Evolutionary conservation across 2,329 filamentous ascomycete genomes (phyloP).

Genomic region (Diplodia mutila): DNA sequence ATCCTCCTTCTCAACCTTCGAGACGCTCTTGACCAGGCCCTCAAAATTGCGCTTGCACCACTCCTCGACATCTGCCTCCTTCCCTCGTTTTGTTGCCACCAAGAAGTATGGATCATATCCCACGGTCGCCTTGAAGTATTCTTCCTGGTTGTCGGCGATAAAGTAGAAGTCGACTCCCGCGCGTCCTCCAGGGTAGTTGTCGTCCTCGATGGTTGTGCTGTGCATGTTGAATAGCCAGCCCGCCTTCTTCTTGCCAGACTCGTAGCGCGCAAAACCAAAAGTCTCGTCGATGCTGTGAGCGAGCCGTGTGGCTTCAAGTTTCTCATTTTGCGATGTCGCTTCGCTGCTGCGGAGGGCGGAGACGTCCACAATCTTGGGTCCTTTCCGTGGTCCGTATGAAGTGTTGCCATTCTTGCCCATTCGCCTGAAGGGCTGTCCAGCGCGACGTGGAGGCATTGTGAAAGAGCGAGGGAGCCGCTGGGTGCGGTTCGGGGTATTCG

Average conservation of each 20-base stretch:
- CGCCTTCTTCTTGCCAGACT: slow-evolving; percentile 79
- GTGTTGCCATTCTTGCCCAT: slow-evolving; percentile 48
- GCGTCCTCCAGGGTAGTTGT: slow-evolving; percentile 79
- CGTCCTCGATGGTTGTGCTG: slow-evolving; percentile 82
- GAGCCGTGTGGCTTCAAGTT: slow-evolving; percentile 80
- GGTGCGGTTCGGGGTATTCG: background rate
- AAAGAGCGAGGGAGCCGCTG: slow-evolving; percentile 23
- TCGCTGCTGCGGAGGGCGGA: slow-evolving; percentile 75
- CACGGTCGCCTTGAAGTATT: slow-evolving; percentile 92
- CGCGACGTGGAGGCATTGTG: slow-evolving; percentile 50
- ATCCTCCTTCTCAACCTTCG: slow-evolving; percentile 87
- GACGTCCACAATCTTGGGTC: slow-evolving; percentile 76
- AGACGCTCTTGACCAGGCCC: slow-evolving; percentile 78
- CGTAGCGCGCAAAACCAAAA: slow-evolving; percentile 92
- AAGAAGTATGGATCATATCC: slow-evolving; percentile 98
- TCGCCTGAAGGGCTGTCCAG: slow-evolving; percentile 47
- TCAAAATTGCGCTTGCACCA: slow-evolving; percentile 82
- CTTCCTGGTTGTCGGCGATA: slow-evolving; percentile 70
- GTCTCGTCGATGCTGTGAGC: slow-evolving; percentile 90
- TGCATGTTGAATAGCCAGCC: slow-evolving; percentile 98
- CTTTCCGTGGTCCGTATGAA: slow-evolving; percentile 56
- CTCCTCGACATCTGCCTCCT: slow-evolving; percentile 93
- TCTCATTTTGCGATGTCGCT: slow-evolving; percentile 89
- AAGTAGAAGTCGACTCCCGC: slow-evolving; percentile 97
- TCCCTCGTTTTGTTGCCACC: slow-evolving; percentile 83